Evolutionary conservation across 768 basidiomycete species (phyloP), one percentile per base, ranked within the genome.

Genomic region (Lactarius pseudohatsudake): DNA sequence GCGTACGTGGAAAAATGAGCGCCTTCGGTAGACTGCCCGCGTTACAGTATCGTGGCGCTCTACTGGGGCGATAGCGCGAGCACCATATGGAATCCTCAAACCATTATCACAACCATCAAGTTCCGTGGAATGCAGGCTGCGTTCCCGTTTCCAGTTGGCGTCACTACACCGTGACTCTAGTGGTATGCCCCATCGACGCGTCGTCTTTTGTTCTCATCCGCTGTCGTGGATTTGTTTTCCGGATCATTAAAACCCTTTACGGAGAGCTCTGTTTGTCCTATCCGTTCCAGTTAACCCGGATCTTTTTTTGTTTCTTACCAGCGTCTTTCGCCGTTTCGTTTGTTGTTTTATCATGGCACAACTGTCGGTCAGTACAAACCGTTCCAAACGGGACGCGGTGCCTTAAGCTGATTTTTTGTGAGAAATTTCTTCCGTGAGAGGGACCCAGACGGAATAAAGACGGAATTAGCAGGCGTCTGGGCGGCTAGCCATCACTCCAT

Each of bases 141-240:
- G 1, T 89, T 89, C 74, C 89, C 87, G 3, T 92, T 92, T 79
- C 89, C 90, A 2, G 88, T 91, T 16, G 90, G 90, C 32, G 85
- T 91, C 32, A 83, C 82, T 57, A 84, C 83, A 56, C n/a, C n/a
- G n/a, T n/a, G n/a, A n/a, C 38, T 40, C 38, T 40, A 80, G 82
- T 84, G 82, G 83, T 84, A 81, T 69, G 80, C 73, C 13, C 32
- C 59, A 22, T 40, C 60, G 20, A 34, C 36, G 18, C 56, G 32
- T 20, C 15, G n/a, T 28, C 22, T 32, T 32, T 28, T 18, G 30
- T 56, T 18, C 28, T 28, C 53, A 18, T 41, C 6, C 6, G 22
- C 10, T 4, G 10, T 9, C 8, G 10, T 22, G 22, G 13, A 18
- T 20, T 56, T 9, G 22, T 34, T 16, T 56, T 34, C 13, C 26